These are phyloP conservation scores for Cornus florida DNA, from an alignment of 148 eudicot species.

Conservation along the genomic window DNA sequence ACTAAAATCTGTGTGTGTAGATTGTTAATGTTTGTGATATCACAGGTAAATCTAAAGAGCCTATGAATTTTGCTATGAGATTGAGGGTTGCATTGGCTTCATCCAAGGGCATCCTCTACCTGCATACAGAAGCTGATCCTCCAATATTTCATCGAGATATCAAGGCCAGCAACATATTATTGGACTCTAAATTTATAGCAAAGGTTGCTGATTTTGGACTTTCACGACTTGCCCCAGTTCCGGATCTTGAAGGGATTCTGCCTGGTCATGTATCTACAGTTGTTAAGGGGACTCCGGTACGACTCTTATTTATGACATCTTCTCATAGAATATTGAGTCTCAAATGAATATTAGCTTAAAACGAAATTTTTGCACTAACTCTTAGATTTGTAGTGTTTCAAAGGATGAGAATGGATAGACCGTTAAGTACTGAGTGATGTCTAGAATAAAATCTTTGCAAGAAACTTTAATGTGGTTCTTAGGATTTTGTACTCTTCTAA, in stretches of 20 bases:
- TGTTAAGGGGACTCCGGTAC: conserved; percentile 91
- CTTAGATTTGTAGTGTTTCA: neutral
- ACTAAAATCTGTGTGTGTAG: neutral
- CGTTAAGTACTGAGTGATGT: neutral
- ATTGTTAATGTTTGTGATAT: conserved; percentile 1
- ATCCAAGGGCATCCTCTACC: conserved; percentile 87
- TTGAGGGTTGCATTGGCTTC: conserved; percentile 65
- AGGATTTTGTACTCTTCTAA: no score
- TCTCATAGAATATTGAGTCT: neutral
- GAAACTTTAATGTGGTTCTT: no score
- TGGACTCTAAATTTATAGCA: conserved; percentile 65
- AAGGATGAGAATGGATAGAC: neutral
- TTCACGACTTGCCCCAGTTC: conserved; percentile 83
- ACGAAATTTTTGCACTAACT: neutral
- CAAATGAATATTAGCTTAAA: neutral
- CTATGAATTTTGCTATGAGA: conserved; percentile 52
- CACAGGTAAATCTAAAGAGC: conserved; percentile 51
- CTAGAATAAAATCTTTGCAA: no score
- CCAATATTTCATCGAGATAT: conserved; percentile 93
- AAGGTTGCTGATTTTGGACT: conserved; percentile 96
- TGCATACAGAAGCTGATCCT: conserved; percentile 91
- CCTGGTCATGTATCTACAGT: conserved; percentile 81
- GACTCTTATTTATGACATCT: neutral
- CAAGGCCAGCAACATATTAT: conserved; percentile 79
- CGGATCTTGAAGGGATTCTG: conserved; percentile 53